Conservation (phyloP, 2,329 filamentous ascomycete species). For the Gaeumannomyces sp. region DNA sequence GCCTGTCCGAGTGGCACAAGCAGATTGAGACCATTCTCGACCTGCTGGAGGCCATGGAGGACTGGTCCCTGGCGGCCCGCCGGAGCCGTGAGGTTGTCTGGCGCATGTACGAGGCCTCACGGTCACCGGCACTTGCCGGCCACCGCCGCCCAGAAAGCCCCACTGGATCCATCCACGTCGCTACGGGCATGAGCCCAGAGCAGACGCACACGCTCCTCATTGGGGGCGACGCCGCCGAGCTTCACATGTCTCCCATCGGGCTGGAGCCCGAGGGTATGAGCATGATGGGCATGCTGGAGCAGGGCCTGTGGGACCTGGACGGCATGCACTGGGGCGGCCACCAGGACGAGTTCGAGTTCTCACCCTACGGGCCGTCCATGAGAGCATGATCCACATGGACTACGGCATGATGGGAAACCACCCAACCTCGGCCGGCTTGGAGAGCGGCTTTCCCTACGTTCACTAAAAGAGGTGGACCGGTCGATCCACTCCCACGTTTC, state of each 20-base stretch:
- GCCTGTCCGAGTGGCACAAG: conserved; percentile 45
- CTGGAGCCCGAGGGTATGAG: conserved; percentile 36
- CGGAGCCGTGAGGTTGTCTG: conserved; percentile 57
- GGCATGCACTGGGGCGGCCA: conserved; percentile 46
- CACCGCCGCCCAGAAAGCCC: conserved; percentile 19
- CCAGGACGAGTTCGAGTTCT: conserved; percentile 26
- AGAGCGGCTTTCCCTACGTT: conserved; percentile 35
- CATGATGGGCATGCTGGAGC: conserved; percentile 46
- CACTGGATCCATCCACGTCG: conserved; percentile 25
- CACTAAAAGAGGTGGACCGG: conserved; percentile 26
- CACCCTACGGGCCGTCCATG: conserved; percentile 24
- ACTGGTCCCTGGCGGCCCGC: conserved; percentile 58
- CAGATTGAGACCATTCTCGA: conserved; percentile 54
- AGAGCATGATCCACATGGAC: conserved; percentile 30
- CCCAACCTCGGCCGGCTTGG: conserved; percentile 27
- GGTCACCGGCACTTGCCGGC: conserved; percentile 26
- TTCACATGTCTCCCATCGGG: conserved; percentile 46
- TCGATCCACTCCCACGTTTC: background rate
- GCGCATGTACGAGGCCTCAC: conserved; percentile 55
- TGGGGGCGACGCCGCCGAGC: conserved; percentile 28
- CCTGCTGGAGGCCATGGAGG: conserved; percentile 57
- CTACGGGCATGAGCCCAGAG: conserved; percentile 19
- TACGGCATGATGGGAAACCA: conserved; percentile 32
- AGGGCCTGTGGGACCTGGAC: conserved; percentile 50
- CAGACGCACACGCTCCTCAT: conserved; percentile 24